Conservation (phyloP, 441 rosid species). For the Adansonia grandidieri region DNA sequence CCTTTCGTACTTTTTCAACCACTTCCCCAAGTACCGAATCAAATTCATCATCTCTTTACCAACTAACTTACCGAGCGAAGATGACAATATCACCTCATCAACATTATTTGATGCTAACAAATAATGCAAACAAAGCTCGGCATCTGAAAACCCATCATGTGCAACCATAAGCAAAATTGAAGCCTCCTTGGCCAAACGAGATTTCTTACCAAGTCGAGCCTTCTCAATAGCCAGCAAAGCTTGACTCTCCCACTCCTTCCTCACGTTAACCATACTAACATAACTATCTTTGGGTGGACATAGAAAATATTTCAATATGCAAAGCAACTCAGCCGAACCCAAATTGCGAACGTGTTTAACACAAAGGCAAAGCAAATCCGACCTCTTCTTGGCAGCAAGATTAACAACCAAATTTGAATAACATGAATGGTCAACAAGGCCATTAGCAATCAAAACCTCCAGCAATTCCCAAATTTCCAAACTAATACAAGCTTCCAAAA, state of each 20-base stretch:
- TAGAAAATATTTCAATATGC: conserved; percentile 72
- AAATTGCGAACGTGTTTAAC: conserved; percentile 67
- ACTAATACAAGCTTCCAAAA: conserved; percentile 66
- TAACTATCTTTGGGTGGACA: conserved; percentile 67
- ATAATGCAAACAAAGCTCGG: conserved; percentile 86
- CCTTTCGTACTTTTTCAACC: conserved; percentile 82
- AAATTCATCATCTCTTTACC: conserved; percentile 70
- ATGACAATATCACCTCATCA: conserved; percentile 72
- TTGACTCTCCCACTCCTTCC: conserved; percentile 65
- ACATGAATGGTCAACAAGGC: conserved; percentile 50
- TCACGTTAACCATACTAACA: conserved; percentile 55
- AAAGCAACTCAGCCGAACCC: conserved; percentile 59
- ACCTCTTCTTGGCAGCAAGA: conserved; percentile 56
- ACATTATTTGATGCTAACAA: conserved; percentile 55
- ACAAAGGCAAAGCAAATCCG: conserved; percentile 61
- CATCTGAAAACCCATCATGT: conserved; percentile 61
- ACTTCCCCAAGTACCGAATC: conserved; percentile 70
- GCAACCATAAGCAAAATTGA: conserved; percentile 82
- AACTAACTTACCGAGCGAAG: conserved; percentile 59
- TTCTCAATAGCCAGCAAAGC: conserved; percentile 60
- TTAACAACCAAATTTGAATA: conserved; percentile 37
- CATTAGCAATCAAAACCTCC: conserved; percentile 51
- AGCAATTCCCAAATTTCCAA: conserved; percentile 75
- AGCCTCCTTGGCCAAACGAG: conserved; percentile 61
- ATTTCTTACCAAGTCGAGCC: conserved; percentile 45